Evolutionary conservation across 1,139 yeast species (phyloP).

Genomic region (Lodderomyces theae): DNA sequence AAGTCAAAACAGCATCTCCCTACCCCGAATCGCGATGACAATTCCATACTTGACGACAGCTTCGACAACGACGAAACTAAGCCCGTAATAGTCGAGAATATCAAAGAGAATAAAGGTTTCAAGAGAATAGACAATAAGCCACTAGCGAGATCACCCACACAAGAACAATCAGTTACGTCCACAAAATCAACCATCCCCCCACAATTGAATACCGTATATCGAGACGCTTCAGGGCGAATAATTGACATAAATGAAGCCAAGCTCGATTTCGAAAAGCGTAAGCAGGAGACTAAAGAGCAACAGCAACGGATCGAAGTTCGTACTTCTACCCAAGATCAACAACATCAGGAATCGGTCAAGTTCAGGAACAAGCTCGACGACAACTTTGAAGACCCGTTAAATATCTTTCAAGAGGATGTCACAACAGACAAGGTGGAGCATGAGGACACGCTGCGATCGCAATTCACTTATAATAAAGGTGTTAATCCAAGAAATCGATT

Average conservation of each 20-base stretch:
- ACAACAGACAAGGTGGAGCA: constrained; percentile 23
- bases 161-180: constrained; percentile 2
- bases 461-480: constrained; percentile 43
- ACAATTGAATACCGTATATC: constrained; percentile 27
- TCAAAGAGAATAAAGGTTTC: constrained; percentile 28
- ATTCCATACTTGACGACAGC: constrained; percentile 3
- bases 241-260: constrained; percentile 31
- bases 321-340: constrained; percentile 12
- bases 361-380: constrained; percentile 19
- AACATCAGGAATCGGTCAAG: constrained; percentile 31
- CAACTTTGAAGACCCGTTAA: constrained; percentile 70
- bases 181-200: constrained; percentile 7
- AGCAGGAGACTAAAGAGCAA: constrained; percentile 22
- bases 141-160: neutral
- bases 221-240: constrained; percentile 40
- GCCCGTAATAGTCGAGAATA: constrained; percentile 4
- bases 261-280: constrained; percentile 33
- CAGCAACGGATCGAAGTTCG: constrained; percentile 10
- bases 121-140: constrained; percentile 36
- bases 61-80: constrained; percentile 8
- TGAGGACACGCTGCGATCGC: constrained; percentile 28
- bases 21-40: neutral
- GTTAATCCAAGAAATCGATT: constrained; percentile 68
- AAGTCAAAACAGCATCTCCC: constrained; percentile 3
- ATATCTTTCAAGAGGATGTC: constrained; percentile 30